phyloP scores from a whole-genome alignment of 2,329 filamentous ascomycete genomes.

The Trichoderma simmonsii region DNA sequence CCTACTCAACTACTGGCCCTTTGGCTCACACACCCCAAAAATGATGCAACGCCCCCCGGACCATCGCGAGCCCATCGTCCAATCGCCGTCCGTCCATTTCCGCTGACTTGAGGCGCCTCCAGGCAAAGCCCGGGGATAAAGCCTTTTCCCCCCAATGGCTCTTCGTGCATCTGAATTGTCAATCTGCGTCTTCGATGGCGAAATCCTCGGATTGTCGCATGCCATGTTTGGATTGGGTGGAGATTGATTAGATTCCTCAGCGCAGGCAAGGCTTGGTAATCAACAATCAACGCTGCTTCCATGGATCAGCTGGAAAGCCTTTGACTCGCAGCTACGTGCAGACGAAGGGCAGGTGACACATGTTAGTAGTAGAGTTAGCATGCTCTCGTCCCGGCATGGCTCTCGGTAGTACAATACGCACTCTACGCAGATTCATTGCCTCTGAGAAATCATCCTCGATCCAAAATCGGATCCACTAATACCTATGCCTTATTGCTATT shows the following conservation, averaged over 20 bases:
- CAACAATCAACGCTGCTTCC: background rate
- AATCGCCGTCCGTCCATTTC: background rate
- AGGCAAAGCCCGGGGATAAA: background rate
- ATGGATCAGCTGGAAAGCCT: background rate
- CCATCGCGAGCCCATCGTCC: background rate
- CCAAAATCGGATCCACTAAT: background rate
- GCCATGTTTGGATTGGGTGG: background rate
- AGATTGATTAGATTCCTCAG: background rate
- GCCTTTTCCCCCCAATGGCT: background rate
- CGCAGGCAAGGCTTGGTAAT: background rate
- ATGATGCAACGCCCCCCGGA: constrained; percentile 7
- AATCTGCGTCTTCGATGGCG: background rate
- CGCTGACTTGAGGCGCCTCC: background rate
- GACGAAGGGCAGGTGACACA: background rate
- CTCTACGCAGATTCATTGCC: background rate
- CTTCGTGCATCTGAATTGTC: background rate
- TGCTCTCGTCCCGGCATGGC: background rate
- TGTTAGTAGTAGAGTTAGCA: background rate
- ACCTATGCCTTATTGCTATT: background rate
- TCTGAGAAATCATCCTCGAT: background rate
- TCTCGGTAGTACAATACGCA: background rate
- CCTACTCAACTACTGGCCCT: background rate
- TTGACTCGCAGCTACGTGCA: background rate
- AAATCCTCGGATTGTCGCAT: background rate
- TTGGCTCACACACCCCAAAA: background rate